Evolutionary conservation across 1,284 basidiomycete genomes (phyloP).

Genomic region (Cryptococcus hybrid): DNA sequence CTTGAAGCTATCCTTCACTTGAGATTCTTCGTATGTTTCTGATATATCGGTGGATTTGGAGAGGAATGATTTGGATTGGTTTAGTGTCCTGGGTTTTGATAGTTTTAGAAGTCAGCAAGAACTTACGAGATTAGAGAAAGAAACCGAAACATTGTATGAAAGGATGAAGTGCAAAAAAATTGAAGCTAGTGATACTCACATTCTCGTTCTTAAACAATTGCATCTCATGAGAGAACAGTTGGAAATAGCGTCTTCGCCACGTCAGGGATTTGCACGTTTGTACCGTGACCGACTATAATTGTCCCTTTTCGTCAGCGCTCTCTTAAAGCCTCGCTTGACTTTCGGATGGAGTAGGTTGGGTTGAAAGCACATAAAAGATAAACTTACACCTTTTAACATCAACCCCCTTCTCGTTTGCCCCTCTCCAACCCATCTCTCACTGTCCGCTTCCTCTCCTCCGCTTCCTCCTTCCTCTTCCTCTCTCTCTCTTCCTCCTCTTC

Average conservation of each 20-base stretch:
- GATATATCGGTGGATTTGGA: slow-evolving; percentile 11
- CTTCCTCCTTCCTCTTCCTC: slow-evolving; percentile 10
- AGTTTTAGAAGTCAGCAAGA: background rate
- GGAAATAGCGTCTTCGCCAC: slow-evolving; percentile 44
- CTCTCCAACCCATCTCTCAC: slow-evolving; percentile 13
- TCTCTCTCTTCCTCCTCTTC: slow-evolving; percentile 2
- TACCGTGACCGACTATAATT: slow-evolving; percentile 38
- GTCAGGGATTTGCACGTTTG: slow-evolving; percentile 35
- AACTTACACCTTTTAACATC: slow-evolving; percentile 45
- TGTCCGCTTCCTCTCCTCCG: slow-evolving; percentile 9
- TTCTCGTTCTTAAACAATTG: slow-evolving; percentile 35
- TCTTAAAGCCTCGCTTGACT: background rate
- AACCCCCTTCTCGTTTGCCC: slow-evolving; percentile 28
- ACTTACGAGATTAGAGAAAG: too few species aligned
- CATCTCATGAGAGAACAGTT: slow-evolving; percentile 29
- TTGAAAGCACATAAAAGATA: background rate
- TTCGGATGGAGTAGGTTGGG: too few species aligned
- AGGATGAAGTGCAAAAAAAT: background rate
- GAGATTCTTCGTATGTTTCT: slow-evolving; percentile 41
- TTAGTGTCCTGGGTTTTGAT: slow-evolving; percentile 20
- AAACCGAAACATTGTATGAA: background rate
- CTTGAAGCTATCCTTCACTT: slow-evolving; percentile 44
- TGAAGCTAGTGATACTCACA: slow-evolving; percentile 14
- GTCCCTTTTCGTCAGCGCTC: background rate
- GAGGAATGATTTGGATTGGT: slow-evolving; percentile 29